Base-by-base conservation (phyloP, 805 yeast species). In the Lipomyces kockii region DNA sequence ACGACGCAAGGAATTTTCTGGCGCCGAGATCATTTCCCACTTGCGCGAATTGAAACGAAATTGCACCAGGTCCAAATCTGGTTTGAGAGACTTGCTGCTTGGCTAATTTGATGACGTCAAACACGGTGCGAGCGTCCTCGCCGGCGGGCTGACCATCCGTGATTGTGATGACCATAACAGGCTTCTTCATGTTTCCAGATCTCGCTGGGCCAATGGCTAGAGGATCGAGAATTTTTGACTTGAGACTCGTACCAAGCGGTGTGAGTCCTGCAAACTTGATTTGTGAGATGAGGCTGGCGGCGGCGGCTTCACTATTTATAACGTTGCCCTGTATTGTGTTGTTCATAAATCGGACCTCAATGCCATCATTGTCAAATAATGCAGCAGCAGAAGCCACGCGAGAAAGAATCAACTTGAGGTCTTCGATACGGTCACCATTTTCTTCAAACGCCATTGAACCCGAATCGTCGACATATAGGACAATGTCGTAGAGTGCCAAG, bases 131-230 rank as follows among this genome's bases (percentile, higher is more conserved):
- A 49, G 69, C 49, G 35, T 69, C 65, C 61, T 76, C 78, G n/a
- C 78, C 78, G 9, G 77, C 77, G 12, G 78, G 78, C 59, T 69
- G 72, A 14, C 78, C 78, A 54, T 76, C 78, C 20, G 78, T 76
- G 62, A 76, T 70, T 25, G 75, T 55, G 55, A 76, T 74, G 37
- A 76, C 67, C 58, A 76, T 62, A 3, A 76, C 76, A 3, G 78
- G 78, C 71, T 76, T 76, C 58, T 64, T 61, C 43, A 76, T 62
- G 6, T 63, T 61, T 29, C 72, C 70, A 49, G 66, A 39, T 25
- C 70, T 66, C 25, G 74, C 74, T 7, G 74, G 75, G 9, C 68
- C 64, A 39, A 74, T 39, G 34, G 76, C 74, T 22, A 75, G 66
- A 3, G 78, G 78, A 35, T 75, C 75, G 43, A 76, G 61, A 54